Evolutionary conservation across 371 early-diverging fungal genomes (phyloP).

Genomic region (Mortierella sp.): DNA sequence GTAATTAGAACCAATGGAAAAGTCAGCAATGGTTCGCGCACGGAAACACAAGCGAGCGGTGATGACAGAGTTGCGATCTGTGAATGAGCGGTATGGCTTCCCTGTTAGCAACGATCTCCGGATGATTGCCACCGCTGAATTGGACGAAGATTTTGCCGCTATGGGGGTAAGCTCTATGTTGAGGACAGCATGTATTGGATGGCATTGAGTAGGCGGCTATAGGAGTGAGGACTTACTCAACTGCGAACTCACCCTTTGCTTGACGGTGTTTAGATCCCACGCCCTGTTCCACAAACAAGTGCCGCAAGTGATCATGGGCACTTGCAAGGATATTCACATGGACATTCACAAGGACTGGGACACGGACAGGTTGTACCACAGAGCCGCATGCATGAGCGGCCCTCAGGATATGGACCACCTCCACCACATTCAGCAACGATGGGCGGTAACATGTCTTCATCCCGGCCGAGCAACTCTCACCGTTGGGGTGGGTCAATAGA

Average conservation of each 20-base stretch:
- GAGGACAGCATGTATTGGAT: too few relatives aligned
- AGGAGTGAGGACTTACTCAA: background rate
- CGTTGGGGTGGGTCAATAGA: conserved; percentile 7
- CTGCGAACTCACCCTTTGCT: background rate
- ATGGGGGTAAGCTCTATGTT: conserved; percentile 54
- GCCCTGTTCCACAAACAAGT: conserved; percentile 14
- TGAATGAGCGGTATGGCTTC: conserved; percentile 63
- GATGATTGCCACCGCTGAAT: conserved; percentile 58
- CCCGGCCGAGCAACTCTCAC: conserved; percentile 3
- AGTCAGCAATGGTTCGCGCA: conserved; percentile 48
- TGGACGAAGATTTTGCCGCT: conserved; percentile 64
- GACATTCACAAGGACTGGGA: background rate
- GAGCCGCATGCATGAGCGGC: background rate
- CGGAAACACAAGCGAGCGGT: conserved; percentile 60
- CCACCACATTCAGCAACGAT: background rate
- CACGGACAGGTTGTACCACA: conserved; percentile 3
- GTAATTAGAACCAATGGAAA: conserved; percentile 36
- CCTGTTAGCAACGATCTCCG: conserved; percentile 62
- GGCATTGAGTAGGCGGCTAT: background rate
- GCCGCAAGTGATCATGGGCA: background rate
- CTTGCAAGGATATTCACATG: background rate
- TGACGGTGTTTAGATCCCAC: background rate
- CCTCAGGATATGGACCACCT: conserved; percentile 1
- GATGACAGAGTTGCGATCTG: conserved; percentile 59
- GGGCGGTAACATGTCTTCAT: conserved; percentile 8